Evolutionary conservation across 148 eudicot species (phyloP), one percentile per base, ranked within the genome.

Genomic region (Agrostemma githago): DNA sequence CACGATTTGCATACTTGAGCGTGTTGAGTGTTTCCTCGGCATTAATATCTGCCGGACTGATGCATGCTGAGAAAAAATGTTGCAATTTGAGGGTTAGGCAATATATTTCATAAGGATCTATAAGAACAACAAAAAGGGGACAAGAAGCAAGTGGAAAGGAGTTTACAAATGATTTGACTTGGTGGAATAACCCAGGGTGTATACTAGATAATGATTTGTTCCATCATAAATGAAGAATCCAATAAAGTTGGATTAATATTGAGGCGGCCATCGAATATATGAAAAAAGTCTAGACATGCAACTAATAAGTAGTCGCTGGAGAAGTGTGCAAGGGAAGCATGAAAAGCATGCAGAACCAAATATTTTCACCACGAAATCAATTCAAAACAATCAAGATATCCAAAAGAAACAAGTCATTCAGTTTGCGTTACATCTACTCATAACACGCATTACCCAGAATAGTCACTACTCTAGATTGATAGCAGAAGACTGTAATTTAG

Each of bases 21-120:
- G 99, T 95, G 86, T 95, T 95, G n/a, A 95, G 96, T 58, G 97
- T 95, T 85, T 95, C 99, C 83, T 95, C 99, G 11, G 97, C 99
- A 77, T 92, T 95, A 70, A 95, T 95, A 82, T 95, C 99, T 68
- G 99, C 99, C 63, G 99, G 99, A 81, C 99, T 95, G 62, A 95
- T 92, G 87, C 98, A 95, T 56, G 98, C 98, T 95, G 92, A 78
- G 75, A 81, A 79, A 76, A 66, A 53, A 17, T 26, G 10, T 58
- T 56, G 53, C 67, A 59, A 58, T 68, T 75, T 72, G 51, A 68
- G 51, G 48, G 70, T 61, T 12, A 59, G 19, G 54, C 14, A n/a
- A 60, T 21, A 53, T n/a, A 38, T 19, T 39, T 21, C 12, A 21
- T 16, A 39, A 44, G 38, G 59, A 48, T 9, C 46, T 62, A 42